These are phyloP conservation scores for Sugiyamaella chiloensis DNA, from an alignment of 805 yeast species.

Conservation along the genomic window DNA sequence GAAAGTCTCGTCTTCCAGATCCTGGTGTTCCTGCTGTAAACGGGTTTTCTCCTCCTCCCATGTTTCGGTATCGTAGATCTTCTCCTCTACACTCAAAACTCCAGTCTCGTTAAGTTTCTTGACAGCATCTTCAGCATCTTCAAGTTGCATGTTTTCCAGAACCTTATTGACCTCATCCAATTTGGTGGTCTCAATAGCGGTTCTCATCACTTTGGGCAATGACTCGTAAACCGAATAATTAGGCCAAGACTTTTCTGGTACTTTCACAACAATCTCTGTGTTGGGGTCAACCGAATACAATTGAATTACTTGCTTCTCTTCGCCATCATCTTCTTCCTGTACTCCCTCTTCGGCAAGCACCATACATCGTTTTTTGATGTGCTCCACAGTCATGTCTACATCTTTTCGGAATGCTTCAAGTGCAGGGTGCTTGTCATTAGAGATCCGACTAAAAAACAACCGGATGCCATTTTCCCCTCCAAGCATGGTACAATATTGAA, in stretches of 20 bases:
- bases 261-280: slow-evolving; percentile 63
- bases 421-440: slow-evolving; percentile 56
- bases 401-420: slow-evolving; percentile 67
- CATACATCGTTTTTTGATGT: slow-evolving; percentile 72
- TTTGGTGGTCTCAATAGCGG: slow-evolving; percentile 67
- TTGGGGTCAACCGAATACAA: slow-evolving; percentile 83
- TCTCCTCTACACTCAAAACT: slow-evolving; percentile 73
- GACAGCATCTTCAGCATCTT: slow-evolving; percentile 75
- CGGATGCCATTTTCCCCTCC: slow-evolving; percentile 49
- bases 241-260: slow-evolving; percentile 52
- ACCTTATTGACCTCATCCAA: slow-evolving; percentile 81
- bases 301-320: slow-evolving; percentile 78
- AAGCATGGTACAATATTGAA: slow-evolving; percentile 61
- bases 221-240: slow-evolving; percentile 42
- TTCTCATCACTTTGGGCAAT: slow-evolving; percentile 65
- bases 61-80: slow-evolving; percentile 38
- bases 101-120: slow-evolving; percentile 76
- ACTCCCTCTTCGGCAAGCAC: slow-evolving; percentile 49
- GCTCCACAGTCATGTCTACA: slow-evolving; percentile 68
- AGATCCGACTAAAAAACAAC: slow-evolving; percentile 64
- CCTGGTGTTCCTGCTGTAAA: slow-evolving; percentile 12
- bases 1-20: slow-evolving; percentile 14
- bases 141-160: slow-evolving; percentile 67
- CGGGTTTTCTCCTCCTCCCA: slow-evolving; percentile 31
- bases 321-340: slow-evolving; percentile 40